Conservation (phyloP, 345 rosid species). For the Eucalyptus cladocalyx region DNA sequence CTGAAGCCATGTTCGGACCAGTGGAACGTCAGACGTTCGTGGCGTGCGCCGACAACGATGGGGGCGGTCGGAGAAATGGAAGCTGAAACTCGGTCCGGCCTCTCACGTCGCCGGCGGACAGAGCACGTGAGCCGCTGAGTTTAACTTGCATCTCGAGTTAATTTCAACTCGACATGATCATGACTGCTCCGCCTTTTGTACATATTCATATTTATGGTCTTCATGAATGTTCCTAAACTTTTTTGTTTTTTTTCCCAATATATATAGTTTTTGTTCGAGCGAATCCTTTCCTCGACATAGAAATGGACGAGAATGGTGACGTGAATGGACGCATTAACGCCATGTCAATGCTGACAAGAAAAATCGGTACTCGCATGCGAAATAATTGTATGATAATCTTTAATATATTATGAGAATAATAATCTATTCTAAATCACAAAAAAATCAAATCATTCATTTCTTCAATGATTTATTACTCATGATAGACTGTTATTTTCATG, state of each 20-base stretch:
- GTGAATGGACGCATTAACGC: not conserved
- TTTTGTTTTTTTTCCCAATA: not conserved
- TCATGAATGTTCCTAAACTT: not conserved
- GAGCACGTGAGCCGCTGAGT: not conserved
- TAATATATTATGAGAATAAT: no score
- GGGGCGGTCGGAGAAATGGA: not conserved
- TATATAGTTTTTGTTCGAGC: not conserved
- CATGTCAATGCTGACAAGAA: not conserved
- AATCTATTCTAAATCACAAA: fast-evolving
- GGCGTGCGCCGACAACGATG: not conserved
- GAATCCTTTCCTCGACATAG: not conserved
- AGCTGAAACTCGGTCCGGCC: not conserved
- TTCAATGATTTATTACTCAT: fast-evolving
- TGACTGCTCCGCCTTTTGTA: not conserved
- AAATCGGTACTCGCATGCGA: not conserved
- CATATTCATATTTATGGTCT: not conserved
- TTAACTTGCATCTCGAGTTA: not conserved
- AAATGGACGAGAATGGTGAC: not conserved
- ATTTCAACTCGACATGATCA: not conserved
- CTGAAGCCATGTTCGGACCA: not conserved
- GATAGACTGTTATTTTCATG: no score
- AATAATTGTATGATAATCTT: fast-evolving
- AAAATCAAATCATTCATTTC: fast-evolving
- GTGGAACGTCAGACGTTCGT: not conserved
- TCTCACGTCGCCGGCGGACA: not conserved